Evolutionary conservation across 2,329 filamentous ascomycete genomes (phyloP), one percentile per base, ranked within the genome.

Genomic region (Fusarium papillatum): DNA sequence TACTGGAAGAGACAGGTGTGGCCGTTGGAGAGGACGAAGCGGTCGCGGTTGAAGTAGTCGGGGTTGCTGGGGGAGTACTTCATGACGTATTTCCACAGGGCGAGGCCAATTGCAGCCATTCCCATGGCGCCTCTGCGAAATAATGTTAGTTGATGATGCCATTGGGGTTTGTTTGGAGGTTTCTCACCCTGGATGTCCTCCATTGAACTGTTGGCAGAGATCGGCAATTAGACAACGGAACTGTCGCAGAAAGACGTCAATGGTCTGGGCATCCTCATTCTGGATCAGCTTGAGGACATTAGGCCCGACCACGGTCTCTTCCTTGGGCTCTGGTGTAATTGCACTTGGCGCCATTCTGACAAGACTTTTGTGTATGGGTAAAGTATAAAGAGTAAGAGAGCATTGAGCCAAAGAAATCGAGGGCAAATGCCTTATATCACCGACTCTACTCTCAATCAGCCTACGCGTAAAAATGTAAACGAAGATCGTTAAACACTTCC

Each of bases 181-280:
- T 34, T 70, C 86, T 76, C 85, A 92, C 89, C 92, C 92, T 22
- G 92, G 92, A 79, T 94, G 93, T 0, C 93, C 93, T 41, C 92
- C 92, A 73, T 90, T 90, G 82, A 93, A 94, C 75, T 94, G 92
- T 80, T 94, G 88, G 78, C 92, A 94, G 5, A 94, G 83, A 80
- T 94, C 93, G 55, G 92, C 91, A 70, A 94, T 92, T 36, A 94
- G 83, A 62, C 89, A 84, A 66, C 92, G 86, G 79, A 93, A 93
- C 8, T 89, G 90, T 76, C 87, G 88, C 63, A 94, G 82, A 3
- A 92, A 90, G 24, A 89, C 80, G 61, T 91, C 87, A 64, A 82
- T 79, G 36, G 71, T 81, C 50, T 77, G 59, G 8, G 76, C 48
- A 60, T 81, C 78, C 41, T 80, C 77, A 14, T 75, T 79, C 48